Percentiles rank a stretch among this genome's conserved stretches.
Evolutionary conservation across 129 eudicot species (phyloP).

Genomic region (Centrapalus pauciflorus): DNA sequence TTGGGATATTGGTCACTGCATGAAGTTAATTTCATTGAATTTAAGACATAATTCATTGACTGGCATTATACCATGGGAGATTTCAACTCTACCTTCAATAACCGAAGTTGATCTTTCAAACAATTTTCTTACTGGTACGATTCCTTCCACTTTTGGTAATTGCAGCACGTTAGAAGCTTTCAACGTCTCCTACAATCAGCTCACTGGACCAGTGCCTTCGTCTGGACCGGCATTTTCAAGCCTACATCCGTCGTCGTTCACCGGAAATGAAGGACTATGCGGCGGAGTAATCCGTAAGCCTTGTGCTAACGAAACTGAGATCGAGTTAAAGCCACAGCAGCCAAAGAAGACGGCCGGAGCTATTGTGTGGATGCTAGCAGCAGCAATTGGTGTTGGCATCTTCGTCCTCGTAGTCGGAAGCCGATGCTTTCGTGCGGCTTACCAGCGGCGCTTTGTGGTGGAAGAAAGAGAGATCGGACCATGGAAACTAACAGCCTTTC

Average conservation of each 20-base stretch:
- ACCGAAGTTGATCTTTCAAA: slow-evolving; percentile 84
- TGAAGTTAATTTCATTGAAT: slow-evolving; percentile 64
- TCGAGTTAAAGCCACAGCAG: slow-evolving; percentile 29
- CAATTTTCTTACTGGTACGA: slow-evolving; percentile 67
- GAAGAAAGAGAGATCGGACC: slow-evolving; percentile 58
- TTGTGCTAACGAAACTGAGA: slow-evolving; percentile 32
- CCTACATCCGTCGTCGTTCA: slow-evolving; percentile 79
- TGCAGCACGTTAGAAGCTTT: slow-evolving; percentile 82
- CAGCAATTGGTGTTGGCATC: slow-evolving; percentile 67
- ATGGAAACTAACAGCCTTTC: slow-evolving; percentile 89
- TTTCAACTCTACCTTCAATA: slow-evolving; percentile 79
- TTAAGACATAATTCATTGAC: slow-evolving; percentile 52
- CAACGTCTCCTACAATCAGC: slow-evolving; percentile 85
- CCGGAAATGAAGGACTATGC: slow-evolving; percentile 82
- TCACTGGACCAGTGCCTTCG: slow-evolving; percentile 77
- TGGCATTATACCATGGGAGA: slow-evolving; percentile 98
- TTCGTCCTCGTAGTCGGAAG: slow-evolving; percentile 65
- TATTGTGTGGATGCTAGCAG: slow-evolving; percentile 80
- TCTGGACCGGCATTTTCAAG: slow-evolving; percentile 56
- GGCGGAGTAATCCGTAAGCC: slow-evolving; percentile 53
- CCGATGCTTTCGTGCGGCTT: slow-evolving; percentile 53
- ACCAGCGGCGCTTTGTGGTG: slow-evolving; percentile 27
- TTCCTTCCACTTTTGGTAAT: slow-evolving; percentile 75
- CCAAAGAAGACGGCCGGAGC: slow-evolving; percentile 71
- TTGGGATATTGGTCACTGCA: slow-evolving; percentile 89